These are phyloP conservation scores for Setaria viridis DNA, from an alignment of 202 grass and related monocot genomes.

Conservation along the genomic window DNA sequence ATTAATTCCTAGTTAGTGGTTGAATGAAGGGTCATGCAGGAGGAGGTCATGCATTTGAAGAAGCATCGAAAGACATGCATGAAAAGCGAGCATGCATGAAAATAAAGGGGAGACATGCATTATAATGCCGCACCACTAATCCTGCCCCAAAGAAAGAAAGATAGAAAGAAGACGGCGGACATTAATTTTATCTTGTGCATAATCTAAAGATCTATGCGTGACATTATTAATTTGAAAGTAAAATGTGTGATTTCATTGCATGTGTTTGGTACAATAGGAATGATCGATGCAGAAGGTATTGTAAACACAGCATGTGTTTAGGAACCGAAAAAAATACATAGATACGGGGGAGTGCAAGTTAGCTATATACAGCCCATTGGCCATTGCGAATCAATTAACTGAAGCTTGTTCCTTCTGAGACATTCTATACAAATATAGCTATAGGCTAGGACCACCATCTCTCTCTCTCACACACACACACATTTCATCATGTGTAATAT, in stretches of 20 bases:
- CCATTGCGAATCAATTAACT: neutral
- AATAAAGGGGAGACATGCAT: constrained; percentile 29
- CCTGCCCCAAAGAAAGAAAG: constrained; percentile 13
- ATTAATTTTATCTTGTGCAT: neutral
- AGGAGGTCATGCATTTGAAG: neutral
- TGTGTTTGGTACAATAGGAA: neutral
- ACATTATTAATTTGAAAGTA: neutral
- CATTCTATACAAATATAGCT: neutral
- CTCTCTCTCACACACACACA: neutral
- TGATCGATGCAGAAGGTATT: neutral
- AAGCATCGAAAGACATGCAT: neutral
- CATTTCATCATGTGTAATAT: neutral
- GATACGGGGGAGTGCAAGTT: neutral
- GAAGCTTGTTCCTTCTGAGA: too few relatives aligned
- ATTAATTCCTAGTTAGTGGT: neutral
- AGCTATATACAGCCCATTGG: neutral
- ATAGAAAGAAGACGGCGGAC: neutral
- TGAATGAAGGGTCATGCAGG: neutral
- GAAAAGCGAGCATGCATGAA: constrained; percentile 18
- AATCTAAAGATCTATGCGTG: neutral
- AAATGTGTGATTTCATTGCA: neutral
- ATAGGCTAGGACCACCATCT: neutral
- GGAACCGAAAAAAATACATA: too few relatives aligned
- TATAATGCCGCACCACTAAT: constrained; percentile 32
- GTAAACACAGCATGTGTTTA: neutral